A percentile compares a stretch with the other conserved stretches of the same genome.
Conservation (phyloP, 2,329 filamentous ascomycete species). For the Penicillium crustosum region DNA sequence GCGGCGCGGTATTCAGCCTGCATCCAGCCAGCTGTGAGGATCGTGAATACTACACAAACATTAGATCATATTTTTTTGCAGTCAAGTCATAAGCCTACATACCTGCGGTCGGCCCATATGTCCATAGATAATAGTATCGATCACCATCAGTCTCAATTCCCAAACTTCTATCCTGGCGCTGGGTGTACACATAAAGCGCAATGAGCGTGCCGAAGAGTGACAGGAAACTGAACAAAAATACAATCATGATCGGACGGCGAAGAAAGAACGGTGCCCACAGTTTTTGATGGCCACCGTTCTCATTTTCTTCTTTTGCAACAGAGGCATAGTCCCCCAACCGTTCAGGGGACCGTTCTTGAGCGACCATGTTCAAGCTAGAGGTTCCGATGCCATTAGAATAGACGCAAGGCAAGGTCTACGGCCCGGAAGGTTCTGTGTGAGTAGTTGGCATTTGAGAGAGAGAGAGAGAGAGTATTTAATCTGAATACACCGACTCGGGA, state of each 20-base stretch:
- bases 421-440: not conserved
- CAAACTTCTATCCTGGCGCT: not conserved
- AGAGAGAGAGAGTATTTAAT: not conserved
- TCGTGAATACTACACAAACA: conserved; percentile 7
- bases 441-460: not conserved
- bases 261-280: conserved; percentile 9
- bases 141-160: conserved; percentile 3
- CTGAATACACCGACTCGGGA: not conserved
- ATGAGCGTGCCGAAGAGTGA: not conserved
- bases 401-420: not conserved
- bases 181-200: not conserved
- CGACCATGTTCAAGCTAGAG: not conserved
- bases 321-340: not conserved
- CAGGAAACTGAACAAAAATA: conserved; percentile 1
- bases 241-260: conserved; percentile 1
- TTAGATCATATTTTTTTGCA: not conserved
- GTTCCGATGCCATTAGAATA: not conserved
- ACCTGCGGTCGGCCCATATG: conserved; percentile 16
- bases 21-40: conserved; percentile 7
- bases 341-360: not conserved
- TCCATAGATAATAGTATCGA: conserved; percentile 7
- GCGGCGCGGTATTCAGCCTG: conserved; percentile 14
- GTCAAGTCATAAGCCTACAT: not conserved
- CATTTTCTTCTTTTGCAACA: not conserved
- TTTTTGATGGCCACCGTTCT: not conserved